Evolutionary conservation across 2,329 filamentous ascomycete genomes (phyloP).

Genomic region (Colletotrichum camelliae): DNA sequence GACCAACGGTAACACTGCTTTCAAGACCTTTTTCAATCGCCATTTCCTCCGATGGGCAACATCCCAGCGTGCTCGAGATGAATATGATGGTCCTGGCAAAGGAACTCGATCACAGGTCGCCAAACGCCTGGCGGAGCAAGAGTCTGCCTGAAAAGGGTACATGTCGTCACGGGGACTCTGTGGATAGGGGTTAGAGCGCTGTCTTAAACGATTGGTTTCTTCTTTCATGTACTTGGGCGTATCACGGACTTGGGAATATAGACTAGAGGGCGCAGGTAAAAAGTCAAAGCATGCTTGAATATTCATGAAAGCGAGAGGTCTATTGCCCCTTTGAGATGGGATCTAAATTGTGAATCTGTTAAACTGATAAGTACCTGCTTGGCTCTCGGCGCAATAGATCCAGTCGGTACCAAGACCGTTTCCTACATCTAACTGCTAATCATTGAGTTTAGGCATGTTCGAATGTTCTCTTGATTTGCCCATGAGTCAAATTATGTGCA

Average conservation of each 20-base stretch:
- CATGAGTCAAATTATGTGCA: background rate
- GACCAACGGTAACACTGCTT: background rate
- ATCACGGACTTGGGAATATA: background rate
- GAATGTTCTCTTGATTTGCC: background rate
- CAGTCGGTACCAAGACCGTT: background rate
- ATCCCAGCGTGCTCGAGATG: background rate
- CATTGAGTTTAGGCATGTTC: background rate
- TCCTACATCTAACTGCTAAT: background rate
- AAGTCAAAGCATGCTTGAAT: background rate
- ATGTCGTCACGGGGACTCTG: background rate
- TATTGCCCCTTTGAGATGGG: background rate
- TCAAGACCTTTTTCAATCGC: background rate
- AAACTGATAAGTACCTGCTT: background rate
- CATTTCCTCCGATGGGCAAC: background rate
- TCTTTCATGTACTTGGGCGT: background rate
- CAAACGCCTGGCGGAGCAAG: background rate
- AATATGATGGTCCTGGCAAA: background rate
- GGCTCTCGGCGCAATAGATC: background rate
- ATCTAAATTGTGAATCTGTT: background rate
- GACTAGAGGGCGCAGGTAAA: background rate
- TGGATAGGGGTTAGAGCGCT: background rate
- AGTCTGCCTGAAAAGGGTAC: background rate
- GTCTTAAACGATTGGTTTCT: background rate
- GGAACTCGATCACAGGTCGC: background rate
- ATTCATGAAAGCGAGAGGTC: background rate